phyloP scores from a whole-genome alignment of 2,329 filamentous ascomycete genomes.

The Rugonectria rugulosa region DNA sequence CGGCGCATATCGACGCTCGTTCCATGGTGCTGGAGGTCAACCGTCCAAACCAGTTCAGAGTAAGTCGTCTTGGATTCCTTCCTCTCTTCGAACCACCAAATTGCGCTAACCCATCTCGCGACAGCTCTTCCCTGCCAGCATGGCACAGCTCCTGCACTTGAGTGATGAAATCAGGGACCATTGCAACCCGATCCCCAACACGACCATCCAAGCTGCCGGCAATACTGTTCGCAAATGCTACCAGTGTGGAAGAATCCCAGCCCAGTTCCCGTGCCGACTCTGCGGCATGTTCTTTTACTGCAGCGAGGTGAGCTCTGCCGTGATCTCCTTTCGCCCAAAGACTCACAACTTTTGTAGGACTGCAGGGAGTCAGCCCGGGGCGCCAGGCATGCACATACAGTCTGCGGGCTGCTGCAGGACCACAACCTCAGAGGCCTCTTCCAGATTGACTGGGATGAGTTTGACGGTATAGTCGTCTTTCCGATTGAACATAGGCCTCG shows the following conservation, averaged over 20 bases:
- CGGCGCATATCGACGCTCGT: background rate
- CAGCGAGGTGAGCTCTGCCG: background rate
- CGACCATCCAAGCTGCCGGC: background rate
- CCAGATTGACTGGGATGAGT: background rate
- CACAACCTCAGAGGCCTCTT: background rate
- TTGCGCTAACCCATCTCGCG: too few relatives aligned
- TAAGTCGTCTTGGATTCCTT: too few relatives aligned
- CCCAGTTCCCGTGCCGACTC: background rate
- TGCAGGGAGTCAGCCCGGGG: background rate
- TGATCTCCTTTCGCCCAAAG: too few relatives aligned
- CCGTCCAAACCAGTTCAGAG: too few relatives aligned
- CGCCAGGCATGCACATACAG: background rate
- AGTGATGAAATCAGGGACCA: background rate
- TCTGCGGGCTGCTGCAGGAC: background rate
- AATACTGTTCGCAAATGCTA: background rate
- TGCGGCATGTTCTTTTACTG: constrained; percentile 10
- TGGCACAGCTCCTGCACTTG: background rate
- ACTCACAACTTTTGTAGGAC: background rate
- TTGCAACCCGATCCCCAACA: background rate
- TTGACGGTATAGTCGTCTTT: background rate
- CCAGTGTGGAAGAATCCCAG: background rate
- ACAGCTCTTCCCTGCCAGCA: background rate
- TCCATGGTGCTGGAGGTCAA: too few relatives aligned
- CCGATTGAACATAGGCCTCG: too few relatives aligned
- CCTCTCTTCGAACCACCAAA: too few relatives aligned